phyloP scores from a whole-genome alignment of 805 yeast species.

The Tetrapisispora fleetii region DNA sequence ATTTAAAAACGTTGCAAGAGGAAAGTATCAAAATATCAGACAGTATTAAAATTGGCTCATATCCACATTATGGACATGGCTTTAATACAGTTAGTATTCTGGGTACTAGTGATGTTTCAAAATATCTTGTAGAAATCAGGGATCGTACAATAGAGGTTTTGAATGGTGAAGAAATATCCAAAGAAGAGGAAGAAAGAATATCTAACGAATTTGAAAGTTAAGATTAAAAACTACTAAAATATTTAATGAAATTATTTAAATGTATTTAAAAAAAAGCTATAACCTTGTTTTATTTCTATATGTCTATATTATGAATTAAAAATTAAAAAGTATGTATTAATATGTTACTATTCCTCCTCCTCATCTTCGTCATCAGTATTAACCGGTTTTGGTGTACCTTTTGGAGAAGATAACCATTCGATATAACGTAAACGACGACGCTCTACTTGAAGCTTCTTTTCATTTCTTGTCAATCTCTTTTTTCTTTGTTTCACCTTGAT shows the following conservation, averaged over 20 bases:
- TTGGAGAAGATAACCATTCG: conserved; percentile 92
- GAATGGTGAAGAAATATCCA: conserved; percentile 47
- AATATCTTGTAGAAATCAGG: conserved; percentile 37
- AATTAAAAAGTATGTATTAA: neutral
- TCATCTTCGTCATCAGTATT: conserved; percentile 79
- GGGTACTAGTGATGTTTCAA: conserved; percentile 39
- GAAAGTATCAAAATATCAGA: conserved; percentile 24
- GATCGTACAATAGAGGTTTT: conserved; percentile 37
- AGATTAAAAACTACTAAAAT: neutral
- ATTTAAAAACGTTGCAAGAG: conserved; percentile 42
- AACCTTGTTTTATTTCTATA: neutral
- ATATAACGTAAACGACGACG: conserved; percentile 90
- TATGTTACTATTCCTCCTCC: neutral
- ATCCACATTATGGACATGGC: conserved; percentile 63
- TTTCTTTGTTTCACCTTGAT: conserved; percentile 86
- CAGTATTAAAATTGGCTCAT: conserved; percentile 66
- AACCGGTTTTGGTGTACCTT: conserved; percentile 93
- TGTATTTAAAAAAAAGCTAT: neutral
- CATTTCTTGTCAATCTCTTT: conserved; percentile 97
- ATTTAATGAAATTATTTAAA: neutral
- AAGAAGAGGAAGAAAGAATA: conserved; percentile 42
- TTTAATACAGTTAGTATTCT: conserved; percentile 65
- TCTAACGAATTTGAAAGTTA: conserved; percentile 16
- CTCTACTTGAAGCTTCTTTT: conserved; percentile 81
- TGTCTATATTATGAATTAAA: neutral